Base-by-base conservation (phyloP, 2,329 filamentous ascomycete genomes). In the Graphilbum ipis-grandicollis region DNA sequence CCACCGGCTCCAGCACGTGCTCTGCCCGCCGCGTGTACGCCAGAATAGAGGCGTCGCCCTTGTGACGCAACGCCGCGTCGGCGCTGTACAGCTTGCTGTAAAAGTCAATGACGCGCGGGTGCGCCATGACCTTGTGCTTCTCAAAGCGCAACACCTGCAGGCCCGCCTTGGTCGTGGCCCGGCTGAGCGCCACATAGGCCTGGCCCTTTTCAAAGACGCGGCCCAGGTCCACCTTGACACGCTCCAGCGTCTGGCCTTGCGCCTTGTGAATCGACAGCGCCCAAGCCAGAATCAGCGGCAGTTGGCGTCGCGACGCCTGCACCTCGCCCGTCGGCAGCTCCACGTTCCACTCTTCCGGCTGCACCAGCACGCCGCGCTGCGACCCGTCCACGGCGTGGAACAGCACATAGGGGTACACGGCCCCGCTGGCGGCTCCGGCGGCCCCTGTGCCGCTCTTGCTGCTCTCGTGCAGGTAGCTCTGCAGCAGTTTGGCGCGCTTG, bases 221-320 rank as follows among this genome's bases (percentile, higher is more conserved):
- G 22, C 84, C 81, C 1, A 98, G 65, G 52, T 98, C 85, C 19
- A 98, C 90, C 51, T 93, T 93, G 41, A 98, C 90, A 35, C 88
- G 70, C 50, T 93, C 85, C 19, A 94, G 62, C 1, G 88, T 96
- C 55, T 96, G 88, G 2, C 88, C 88, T 53, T 96, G 88, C 1
- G 90, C 90, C 58, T 98, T 98, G 63, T 98, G 90, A 41, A 98
- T 98, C 1, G 85, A 93, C 17, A 98, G 60, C 2, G 90, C 90
- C 90, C 90, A 98, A 0, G 90, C 90, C 22, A 98, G 66, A 43
- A 98, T 96, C 35, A 98, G 66, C 1, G 90, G 90, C 2, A 88
- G 56, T 48, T 88, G 82, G 33, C 68, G 69, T 29, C 90, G 79
- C 42, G 83, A 82, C 2, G 90, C 90, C 54, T 93, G 85, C 1